These are phyloP conservation scores for Backusella circina DNA, from an alignment of 192 early-diverging fungal genomes.

Conservation along the genomic window DNA sequence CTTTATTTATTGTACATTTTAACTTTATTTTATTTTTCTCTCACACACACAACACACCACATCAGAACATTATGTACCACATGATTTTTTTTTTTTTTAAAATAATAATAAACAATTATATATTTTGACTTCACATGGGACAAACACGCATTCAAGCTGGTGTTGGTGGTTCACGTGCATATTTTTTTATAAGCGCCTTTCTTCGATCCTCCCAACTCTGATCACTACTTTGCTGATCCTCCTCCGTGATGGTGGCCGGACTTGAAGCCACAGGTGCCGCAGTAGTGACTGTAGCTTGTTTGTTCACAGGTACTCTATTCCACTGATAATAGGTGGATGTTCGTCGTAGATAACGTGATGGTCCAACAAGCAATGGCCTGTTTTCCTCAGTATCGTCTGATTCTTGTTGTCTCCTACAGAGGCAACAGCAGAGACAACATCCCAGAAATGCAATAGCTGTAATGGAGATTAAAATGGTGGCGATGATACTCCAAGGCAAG, in stretches of 20 bases:
- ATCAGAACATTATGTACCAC: neutral
- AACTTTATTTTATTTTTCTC: neutral
- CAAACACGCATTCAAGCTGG: neutral
- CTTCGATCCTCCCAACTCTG: slow-evolving; percentile 12
- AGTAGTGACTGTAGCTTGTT: neutral
- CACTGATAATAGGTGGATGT: slow-evolving; percentile 15
- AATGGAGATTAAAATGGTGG: neutral
- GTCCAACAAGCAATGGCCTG: neutral
- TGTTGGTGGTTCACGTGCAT: slow-evolving; percentile 11
- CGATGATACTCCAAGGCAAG: neutral
- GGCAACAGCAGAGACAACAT: neutral
- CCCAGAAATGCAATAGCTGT: neutral
- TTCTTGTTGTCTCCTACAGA: neutral
- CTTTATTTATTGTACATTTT: neutral
- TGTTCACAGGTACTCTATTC: slow-evolving; percentile 5
- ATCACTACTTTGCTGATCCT: neutral
- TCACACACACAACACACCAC: neutral
- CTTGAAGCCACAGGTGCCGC: neutral
- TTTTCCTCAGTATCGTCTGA: slow-evolving; percentile 3
- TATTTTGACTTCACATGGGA: neutral
- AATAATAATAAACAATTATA: neutral
- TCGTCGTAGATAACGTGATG: neutral
- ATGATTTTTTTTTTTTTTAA: neutral
- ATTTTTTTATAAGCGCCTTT: slow-evolving; percentile 13
- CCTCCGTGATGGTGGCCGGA: neutral